phyloP scores from a whole-genome alignment of 2,329 filamentous ascomycete species.

The Helminthosporium solani region DNA sequence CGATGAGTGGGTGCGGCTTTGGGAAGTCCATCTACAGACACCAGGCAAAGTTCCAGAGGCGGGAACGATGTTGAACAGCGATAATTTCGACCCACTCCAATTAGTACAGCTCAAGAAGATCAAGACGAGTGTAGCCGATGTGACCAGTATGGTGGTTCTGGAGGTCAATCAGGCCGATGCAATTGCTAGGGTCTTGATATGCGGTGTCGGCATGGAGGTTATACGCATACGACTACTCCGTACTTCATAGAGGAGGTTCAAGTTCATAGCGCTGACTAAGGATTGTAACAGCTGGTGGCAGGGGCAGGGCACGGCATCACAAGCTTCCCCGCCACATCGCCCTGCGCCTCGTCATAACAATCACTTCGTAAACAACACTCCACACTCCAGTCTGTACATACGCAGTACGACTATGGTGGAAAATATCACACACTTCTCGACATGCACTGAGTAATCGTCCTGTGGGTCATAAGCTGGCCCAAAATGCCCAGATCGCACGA shows the following conservation, averaged over 20 bases:
- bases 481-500: constrained; percentile 24
- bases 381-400: too few relatives aligned
- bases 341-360: not conserved
- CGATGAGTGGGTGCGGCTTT: constrained; percentile 52
- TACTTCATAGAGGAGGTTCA: not conserved
- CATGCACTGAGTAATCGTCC: constrained; percentile 24
- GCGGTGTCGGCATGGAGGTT: constrained; percentile 40
- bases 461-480: constrained; percentile 25
- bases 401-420: too few relatives aligned
- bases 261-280: not conserved
- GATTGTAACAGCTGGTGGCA: too few relatives aligned
- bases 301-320: not conserved
- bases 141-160: constrained; percentile 53
- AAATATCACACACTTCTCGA: not conserved
- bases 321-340: not conserved
- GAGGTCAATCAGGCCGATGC: constrained; percentile 2
- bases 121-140: constrained; percentile 56
- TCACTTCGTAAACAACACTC: not conserved
- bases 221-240: too few relatives aligned
- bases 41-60: not conserved
- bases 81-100: constrained; percentile 18
- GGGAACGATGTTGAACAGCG: not conserved
- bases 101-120: constrained; percentile 35
- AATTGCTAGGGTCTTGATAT: constrained; percentile 26
- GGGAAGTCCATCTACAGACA: constrained; percentile 36